A percentile compares a stretch with the other conserved stretches of the same genome.
phyloP scores from a whole-genome alignment of 306 rosid species.

The Cucumis melo region DNA sequence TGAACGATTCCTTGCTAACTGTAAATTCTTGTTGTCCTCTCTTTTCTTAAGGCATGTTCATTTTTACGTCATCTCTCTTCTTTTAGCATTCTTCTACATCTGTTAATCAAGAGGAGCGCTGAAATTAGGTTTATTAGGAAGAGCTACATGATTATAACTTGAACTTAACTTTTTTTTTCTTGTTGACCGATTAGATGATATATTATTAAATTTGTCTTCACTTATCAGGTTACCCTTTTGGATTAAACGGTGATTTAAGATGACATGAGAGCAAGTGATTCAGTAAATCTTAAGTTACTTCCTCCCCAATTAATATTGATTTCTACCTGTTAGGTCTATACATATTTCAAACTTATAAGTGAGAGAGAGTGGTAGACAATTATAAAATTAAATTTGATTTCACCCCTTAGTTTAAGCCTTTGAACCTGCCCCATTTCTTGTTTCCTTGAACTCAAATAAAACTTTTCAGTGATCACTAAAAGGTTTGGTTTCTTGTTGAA shows the following conservation, averaged over 20 bases:
- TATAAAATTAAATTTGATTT: no score
- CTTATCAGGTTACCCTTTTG: no score
- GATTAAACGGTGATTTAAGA: no score
- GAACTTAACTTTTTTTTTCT: neutral
- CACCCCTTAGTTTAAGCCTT: neutral
- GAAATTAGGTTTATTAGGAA: neutral
- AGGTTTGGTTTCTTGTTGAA: neutral
- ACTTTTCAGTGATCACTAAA: neutral
- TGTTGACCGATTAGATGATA: no score
- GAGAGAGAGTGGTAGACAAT: no score
- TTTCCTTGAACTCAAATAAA: neutral
- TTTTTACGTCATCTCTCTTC: neutral
- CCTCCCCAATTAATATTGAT: no score
- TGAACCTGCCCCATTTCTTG: neutral
- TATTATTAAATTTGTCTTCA: no score
- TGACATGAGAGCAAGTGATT: no score
- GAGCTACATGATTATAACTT: neutral
- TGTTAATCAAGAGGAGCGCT: neutral
- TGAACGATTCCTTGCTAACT: neutral
- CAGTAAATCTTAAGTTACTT: no score
- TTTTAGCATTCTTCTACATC: no score
- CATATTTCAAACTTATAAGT: no score
- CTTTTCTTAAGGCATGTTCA: neutral
- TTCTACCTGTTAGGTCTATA: no score
- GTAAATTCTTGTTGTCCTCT: neutral